Evolutionary conservation across 192 early-diverging fungal genomes (phyloP).

Genomic region (Gamsiella multidivaricata): DNA sequence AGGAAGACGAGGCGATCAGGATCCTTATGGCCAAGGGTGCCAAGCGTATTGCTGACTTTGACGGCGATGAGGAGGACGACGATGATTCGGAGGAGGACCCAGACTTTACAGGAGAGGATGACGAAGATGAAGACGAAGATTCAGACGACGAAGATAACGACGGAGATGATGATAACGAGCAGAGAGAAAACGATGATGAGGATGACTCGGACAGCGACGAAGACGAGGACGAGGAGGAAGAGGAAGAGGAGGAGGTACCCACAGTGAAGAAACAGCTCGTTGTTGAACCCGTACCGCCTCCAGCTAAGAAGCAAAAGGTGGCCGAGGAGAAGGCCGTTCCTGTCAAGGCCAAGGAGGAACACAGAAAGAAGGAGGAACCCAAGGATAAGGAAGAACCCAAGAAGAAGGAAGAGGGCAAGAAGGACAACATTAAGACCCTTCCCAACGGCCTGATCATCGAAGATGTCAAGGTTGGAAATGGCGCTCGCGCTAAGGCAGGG

Average conservation of each 20-base stretch:
- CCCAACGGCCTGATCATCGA: slow-evolving; percentile 87
- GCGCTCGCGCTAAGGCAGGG: slow-evolving; percentile 58
- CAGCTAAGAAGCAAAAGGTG: slow-evolving; percentile 24
- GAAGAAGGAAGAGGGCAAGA: slow-evolving; percentile 53
- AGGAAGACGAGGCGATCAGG: slow-evolving; percentile 13
- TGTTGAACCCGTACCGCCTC: background rate
- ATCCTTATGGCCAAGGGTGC: slow-evolving; percentile 38
- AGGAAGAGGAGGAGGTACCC: slow-evolving; percentile 12
- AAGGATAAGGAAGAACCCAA: slow-evolving; percentile 46
- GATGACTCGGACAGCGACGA: slow-evolving; percentile 3
- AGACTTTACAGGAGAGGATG: slow-evolving; percentile 40
- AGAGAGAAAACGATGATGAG: background rate
- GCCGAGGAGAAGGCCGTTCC: slow-evolving; percentile 28
- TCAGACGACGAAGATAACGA: slow-evolving; percentile 7
- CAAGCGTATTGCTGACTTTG: slow-evolving; percentile 34
- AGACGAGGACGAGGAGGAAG: background rate
- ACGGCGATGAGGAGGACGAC: slow-evolving; percentile 33
- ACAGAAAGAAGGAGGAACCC: slow-evolving; percentile 35
- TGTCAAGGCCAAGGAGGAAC: slow-evolving; percentile 46
- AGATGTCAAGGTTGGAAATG: slow-evolving; percentile 68
- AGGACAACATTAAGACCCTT: slow-evolving; percentile 63
- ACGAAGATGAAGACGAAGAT: slow-evolving; percentile 56
- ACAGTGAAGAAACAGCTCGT: slow-evolving; percentile 41
- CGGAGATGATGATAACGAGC: background rate
- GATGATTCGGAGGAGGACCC: slow-evolving; percentile 50